Evolutionary conservation across 2,329 filamentous ascomycete species (phyloP), one percentile per base, ranked within the genome.

Genomic region (Diaporthe caulivora): DNA sequence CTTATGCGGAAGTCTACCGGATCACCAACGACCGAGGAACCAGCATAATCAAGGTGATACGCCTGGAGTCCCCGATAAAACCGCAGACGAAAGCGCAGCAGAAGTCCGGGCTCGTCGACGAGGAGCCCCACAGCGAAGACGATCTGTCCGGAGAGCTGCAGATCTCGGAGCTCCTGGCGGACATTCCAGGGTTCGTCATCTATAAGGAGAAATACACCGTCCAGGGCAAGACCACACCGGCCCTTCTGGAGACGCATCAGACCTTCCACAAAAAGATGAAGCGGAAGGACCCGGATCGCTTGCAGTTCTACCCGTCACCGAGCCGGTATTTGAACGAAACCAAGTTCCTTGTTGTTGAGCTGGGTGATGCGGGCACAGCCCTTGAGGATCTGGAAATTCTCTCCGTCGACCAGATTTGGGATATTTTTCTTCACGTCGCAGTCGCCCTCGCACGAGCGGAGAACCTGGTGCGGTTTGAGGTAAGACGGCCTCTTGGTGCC

Each of bases 121-220:
- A 91, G 77, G 86, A 90, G 76, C 88, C 89, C 0, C 89, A 90
- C 72, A 81, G 83, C 2, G 87, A 89, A 73, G 84, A 84, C 1
- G 88, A 90, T 77, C 83, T 92, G 40, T 81, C 86, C 3, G 89
- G 89, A 31, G 91, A 92, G 78, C 83, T 92, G 29, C 84, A 86
- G 64, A 92, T 92, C 58, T 92, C 91, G 2, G 90, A 92, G 78
- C 89, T 87, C 83, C 82, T 92, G 24, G 89, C 90, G 24, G 90
- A 91, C 74, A 88, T 92, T 17, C 90, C 90, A 0, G 91, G 91
- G 0, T 92, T 92, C 74, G 90, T 92, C 42, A 85, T 90, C 24
- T 92, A 92, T 83, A 92, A 92, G 80, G 90, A 91, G 78, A 85
- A 88, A 10, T 91, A 92, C 72, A 81, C 92, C 40, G 88, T 92